Base-by-base conservation (phyloP, 352 stramenopile genomes). In the Globisporangium carolinianum region DNA sequence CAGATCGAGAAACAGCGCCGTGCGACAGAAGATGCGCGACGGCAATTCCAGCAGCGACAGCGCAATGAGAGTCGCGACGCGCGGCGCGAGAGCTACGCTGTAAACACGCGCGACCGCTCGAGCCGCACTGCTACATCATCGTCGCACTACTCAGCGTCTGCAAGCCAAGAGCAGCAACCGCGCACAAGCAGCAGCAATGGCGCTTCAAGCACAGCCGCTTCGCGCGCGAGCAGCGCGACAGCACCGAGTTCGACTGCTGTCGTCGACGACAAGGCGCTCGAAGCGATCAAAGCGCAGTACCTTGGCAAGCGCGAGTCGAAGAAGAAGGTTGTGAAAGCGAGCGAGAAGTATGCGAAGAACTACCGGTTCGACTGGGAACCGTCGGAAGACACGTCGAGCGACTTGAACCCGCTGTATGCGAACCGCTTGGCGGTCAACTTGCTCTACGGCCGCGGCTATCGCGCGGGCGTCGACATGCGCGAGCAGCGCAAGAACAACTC, bases 301-400 rank as follows among this genome's bases (percentile, higher is more conserved):
- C 64, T 97, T 51, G 89, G 89, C 45, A 91, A 91, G 64, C 86
- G 79, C 9, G 67, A 79, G 12, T 80, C 79, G 62, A 96, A 95
- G 68, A 96, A 96, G 54, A 94, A 91, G 63, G 72, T 96, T 18
- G 76, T 94, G 14, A 97, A 97, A 60, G 86, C 93, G 12, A 96
- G 85, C 36, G 89, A 97, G 55, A 97, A 97, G 64, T 97, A 97
- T 56, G 77, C 83, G 41, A 92, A 95, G 63, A 94, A 96, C 64
- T 97, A 97, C 61, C 85, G 97, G 62, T 98, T 98, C 63, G 87
- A 98, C 65, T 98, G 93, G 93, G 87, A 98, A 39, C 77, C 84
- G 10, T 79, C 70, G 0, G 93, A 98, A 45, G 93, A 98, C 66
- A 98, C 93, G 39, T 95, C 81, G 35, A 55, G 69, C 10, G 91